Evolutionary conservation across 129 eudicot genomes (phyloP).

Genomic region (Logfia minima): DNA sequence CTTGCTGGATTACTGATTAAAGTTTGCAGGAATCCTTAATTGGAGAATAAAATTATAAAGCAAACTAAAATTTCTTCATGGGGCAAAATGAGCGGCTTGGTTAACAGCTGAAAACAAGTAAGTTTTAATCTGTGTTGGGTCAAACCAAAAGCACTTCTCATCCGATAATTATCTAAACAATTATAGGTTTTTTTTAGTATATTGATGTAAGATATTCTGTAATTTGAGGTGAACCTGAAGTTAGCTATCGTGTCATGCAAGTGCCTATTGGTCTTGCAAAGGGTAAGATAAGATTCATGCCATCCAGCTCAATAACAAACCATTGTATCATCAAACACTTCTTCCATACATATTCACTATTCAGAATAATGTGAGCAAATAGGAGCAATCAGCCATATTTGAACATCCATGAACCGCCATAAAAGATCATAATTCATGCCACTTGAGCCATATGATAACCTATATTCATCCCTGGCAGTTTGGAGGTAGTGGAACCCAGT

Average conservation of each 20-base stretch:
- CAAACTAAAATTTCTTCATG: too few relatives aligned
- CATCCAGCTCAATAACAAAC: conserved; percentile 70
- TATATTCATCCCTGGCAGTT: conserved; percentile 86
- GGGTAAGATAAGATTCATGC: conserved; percentile 80
- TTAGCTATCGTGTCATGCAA: conserved; percentile 70
- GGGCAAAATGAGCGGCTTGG: too few relatives aligned
- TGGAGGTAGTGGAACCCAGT: conserved; percentile 83
- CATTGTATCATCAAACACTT: conserved; percentile 65
- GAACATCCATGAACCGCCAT: conserved; percentile 87
- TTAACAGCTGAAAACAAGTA: too few relatives aligned
- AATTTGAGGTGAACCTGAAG: conserved; percentile 43
- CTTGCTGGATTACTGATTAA: not conserved
- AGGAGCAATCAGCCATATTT: conserved; percentile 78
- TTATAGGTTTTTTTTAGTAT: too few relatives aligned
- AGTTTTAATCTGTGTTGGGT: too few relatives aligned
- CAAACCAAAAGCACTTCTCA: too few relatives aligned
- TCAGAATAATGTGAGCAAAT: conserved; percentile 73
- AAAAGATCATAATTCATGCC: conserved; percentile 75
- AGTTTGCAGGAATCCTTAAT: not conserved
- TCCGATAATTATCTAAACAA: too few relatives aligned
- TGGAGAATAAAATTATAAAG: too few relatives aligned
- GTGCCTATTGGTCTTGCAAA: conserved; percentile 69
- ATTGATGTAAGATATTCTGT: too few relatives aligned
- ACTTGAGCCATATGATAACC: conserved; percentile 46
- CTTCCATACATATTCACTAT: conserved; percentile 66